A percentile compares a stretch with the other conserved stretches of the same genome.
Conservation (phyloP, 2,329 filamentous ascomycete genomes). For the Venturia asperata region DNA sequence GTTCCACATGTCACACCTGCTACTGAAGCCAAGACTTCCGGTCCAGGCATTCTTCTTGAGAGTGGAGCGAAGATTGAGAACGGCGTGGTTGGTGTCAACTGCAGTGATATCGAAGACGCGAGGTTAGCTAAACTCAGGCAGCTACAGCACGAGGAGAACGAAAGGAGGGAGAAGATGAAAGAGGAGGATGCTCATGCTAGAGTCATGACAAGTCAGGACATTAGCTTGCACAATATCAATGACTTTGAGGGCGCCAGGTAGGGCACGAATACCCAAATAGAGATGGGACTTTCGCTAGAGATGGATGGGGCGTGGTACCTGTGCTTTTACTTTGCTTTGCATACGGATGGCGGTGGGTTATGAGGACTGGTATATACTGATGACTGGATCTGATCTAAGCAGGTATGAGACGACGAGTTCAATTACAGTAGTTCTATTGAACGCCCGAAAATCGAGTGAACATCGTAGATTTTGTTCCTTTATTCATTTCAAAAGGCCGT, state of each 20-base stretch:
- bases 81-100: neutral
- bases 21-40: neutral
- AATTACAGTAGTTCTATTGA: neutral
- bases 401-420: neutral
- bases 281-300: neutral
- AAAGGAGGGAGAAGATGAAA: conserved; percentile 11
- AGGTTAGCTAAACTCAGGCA: neutral
- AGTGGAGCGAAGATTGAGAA: conserved; percentile 7
- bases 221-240: conserved; percentile 22
- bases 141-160: neutral
- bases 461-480: too few relatives aligned
- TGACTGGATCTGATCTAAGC: neutral
- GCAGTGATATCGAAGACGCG: neutral
- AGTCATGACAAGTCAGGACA: conserved; percentile 19
- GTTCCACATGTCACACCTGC: conserved; percentile 8
- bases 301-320: neutral
- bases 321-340: neutral
- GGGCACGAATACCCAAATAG: neutral
- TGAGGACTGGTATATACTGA: neutral
- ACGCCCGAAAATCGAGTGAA: too few relatives aligned
- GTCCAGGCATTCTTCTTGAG: neutral
- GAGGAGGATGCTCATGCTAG: conserved; percentile 3
- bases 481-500: too few relatives aligned
- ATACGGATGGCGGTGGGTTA: neutral
- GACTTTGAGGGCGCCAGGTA: conserved; percentile 19